phyloP scores from a whole-genome alignment of 345 rosid genomes.

The Hibiscus trionum region DNA sequence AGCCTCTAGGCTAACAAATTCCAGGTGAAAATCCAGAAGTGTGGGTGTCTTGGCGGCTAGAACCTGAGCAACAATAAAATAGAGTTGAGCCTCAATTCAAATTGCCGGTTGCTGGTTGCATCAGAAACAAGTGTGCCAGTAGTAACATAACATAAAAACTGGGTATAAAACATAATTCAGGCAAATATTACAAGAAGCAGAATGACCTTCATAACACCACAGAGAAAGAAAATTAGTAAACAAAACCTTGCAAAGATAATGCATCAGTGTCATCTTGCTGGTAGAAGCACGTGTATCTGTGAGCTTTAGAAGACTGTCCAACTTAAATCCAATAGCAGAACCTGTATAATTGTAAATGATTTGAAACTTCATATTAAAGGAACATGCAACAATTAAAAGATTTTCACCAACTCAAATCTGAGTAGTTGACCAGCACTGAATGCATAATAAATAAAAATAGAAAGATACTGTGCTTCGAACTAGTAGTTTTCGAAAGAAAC shows the following conservation, averaged over 20 bases:
- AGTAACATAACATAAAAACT: constrained; percentile 1
- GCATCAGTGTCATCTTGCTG: constrained; percentile 96
- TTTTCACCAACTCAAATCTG: neutral
- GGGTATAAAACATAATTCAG: neutral
- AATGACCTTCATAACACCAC: neutral
- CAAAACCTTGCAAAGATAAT: constrained; percentile 91
- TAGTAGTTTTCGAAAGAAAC: neutral
- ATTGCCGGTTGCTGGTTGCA: neutral
- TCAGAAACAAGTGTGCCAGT: neutral
- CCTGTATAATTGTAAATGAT: constrained; percentile 44
- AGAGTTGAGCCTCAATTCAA: constrained; percentile 4
- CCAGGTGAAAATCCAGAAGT: constrained; percentile 72
- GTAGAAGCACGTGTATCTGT: constrained; percentile 86
- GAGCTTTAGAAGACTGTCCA: constrained; percentile 93
- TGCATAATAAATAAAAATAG: too few species aligned
- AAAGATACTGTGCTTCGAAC: too few species aligned
- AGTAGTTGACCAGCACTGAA: constrained; percentile 6
- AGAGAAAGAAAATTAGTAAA: neutral
- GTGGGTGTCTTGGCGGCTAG: constrained; percentile 68
- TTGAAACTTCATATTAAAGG: constrained; percentile 10
- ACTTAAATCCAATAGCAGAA: constrained; percentile 95
- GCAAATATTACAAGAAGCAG: constrained; percentile 2
- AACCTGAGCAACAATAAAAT: constrained; percentile 36
- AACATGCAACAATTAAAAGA: neutral
- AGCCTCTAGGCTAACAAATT: constrained; percentile 77